Conservation (phyloP, 495 filamentous ascomycete species). For the Penicilliopsis zonata region DNA sequence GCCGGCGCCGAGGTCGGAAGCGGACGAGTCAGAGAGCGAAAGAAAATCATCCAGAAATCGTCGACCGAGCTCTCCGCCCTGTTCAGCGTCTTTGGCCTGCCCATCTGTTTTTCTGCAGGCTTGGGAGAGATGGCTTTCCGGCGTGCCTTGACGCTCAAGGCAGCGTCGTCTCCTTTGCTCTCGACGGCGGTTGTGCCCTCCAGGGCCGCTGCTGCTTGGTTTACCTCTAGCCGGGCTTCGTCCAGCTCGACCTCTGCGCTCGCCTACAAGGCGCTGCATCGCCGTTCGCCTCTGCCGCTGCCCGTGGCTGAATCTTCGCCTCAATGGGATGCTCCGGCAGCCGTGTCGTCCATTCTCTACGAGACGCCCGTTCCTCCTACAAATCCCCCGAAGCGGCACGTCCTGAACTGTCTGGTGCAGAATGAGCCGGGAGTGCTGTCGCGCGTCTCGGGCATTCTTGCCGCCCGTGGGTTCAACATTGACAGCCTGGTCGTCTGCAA, state of each 20-base stretch:
- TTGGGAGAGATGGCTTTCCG: constrained; percentile 34
- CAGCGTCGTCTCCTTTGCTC: constrained; percentile 24
- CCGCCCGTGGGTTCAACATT: constrained; percentile 96
- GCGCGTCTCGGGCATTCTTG: constrained; percentile 90
- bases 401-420: constrained; percentile 97
- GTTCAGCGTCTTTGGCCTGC: constrained; percentile 1
- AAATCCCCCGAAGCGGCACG: constrained; percentile 80
- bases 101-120: neutral
- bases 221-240: constrained; percentile 22
- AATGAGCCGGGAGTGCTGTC: constrained; percentile 97
- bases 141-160: constrained; percentile 29
- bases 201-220: constrained; percentile 22
- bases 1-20: constrained; percentile 1
- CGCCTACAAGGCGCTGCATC: constrained; percentile 95
- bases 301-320: constrained; percentile 63
- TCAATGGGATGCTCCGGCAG: constrained; percentile 86
- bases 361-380: constrained; percentile 81
- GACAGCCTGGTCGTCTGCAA: constrained; percentile 95
- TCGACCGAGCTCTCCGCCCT: neutral
- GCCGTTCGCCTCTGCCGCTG: constrained; percentile 68
- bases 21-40: neutral
- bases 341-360: constrained; percentile 96
- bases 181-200: constrained; percentile 20
- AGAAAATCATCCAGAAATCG: neutral
- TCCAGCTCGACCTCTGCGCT: constrained; percentile 76